phyloP scores from a whole-genome alignment of 495 filamentous ascomycete genomes.

The Lasiosphaeria miniovina region DNA sequence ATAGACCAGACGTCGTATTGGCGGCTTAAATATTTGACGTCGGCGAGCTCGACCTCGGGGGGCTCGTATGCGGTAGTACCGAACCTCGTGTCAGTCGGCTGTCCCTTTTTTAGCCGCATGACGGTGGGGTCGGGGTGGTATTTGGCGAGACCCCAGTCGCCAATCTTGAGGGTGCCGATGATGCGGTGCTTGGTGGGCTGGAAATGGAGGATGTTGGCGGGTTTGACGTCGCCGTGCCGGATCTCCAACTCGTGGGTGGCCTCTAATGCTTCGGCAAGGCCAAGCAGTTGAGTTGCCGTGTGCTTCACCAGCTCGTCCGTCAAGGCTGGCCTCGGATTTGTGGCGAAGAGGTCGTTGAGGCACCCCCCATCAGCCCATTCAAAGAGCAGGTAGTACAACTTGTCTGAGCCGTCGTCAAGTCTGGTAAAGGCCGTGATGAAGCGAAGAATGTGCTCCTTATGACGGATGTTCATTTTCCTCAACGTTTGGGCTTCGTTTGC shows the following conservation, averaged over 20 bases:
- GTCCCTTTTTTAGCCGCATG: background rate
- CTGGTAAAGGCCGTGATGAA: constrained; percentile 23
- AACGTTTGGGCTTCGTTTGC: constrained; percentile 13
- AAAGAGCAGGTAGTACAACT: constrained; percentile 24
- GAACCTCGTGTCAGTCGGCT: constrained; percentile 14
- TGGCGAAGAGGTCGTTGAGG: constrained; percentile 20
- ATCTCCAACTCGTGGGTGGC: constrained; percentile 10
- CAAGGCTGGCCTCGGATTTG: background rate
- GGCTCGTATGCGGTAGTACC: constrained; percentile 24
- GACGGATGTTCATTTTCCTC: constrained; percentile 10
- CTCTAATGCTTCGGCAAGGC: constrained; percentile 16
- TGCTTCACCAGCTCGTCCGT: constrained; percentile 5
- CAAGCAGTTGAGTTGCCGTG: constrained; percentile 12
- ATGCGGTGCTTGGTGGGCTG: constrained; percentile 1
- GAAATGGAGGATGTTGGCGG: constrained; percentile 23
- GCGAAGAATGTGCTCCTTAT: constrained; percentile 17
- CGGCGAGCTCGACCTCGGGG: constrained; percentile 22
- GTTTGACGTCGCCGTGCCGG: constrained; percentile 25
- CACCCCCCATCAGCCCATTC: constrained; percentile 29
- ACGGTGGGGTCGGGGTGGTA: constrained; percentile 11
- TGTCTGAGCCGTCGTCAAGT: background rate
- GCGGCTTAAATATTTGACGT: constrained; percentile 18
- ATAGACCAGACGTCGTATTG: constrained; percentile 41
- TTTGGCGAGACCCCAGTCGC: constrained; percentile 30
- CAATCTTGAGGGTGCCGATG: constrained; percentile 23